phyloP scores from a whole-genome alignment of 2,329 filamentous ascomycete species.

The Xylaria sp. region DNA sequence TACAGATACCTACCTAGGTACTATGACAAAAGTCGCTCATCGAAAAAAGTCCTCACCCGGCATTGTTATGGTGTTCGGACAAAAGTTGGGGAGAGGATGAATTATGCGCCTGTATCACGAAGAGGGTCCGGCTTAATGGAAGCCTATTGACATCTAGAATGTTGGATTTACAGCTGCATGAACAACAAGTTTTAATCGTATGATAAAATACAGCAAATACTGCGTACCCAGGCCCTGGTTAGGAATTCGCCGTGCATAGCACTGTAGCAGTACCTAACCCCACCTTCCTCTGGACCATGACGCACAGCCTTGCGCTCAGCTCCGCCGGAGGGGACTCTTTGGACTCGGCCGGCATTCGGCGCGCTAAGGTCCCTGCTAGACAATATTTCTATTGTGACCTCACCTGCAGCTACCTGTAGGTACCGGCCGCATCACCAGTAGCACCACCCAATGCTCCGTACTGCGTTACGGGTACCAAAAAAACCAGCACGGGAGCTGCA shows the following conservation, averaged over 20 bases:
- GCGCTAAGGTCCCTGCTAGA: constrained; percentile 13
- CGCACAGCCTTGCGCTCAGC: constrained; percentile 31
- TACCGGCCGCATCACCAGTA: not conserved
- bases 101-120: not conserved
- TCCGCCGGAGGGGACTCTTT: constrained; percentile 21
- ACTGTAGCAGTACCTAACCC: not conserved
- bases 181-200: constrained; percentile 11
- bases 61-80: constrained; percentile 4
- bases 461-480: not conserved
- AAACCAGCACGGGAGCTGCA: not conserved
- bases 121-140: not conserved
- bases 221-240: not conserved
- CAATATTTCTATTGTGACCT: constrained; percentile 32
- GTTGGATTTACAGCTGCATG: not conserved
- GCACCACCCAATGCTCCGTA: not conserved
- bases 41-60: not conserved
- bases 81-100: constrained; percentile 7
- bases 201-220: constrained; percentile 7
- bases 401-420: constrained; percentile 26
- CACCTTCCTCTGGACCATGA: constrained; percentile 13
- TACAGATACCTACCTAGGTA: not conserved
- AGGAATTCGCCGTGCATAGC: not conserved
- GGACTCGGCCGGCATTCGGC: constrained; percentile 31
- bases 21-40: constrained; percentile 23
- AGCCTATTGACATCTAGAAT: not conserved